Evolutionary conservation across 768 basidiomycete species (phyloP), one percentile per base, ranked within the genome.

Genomic region (Gelatoporia subvermispora): DNA sequence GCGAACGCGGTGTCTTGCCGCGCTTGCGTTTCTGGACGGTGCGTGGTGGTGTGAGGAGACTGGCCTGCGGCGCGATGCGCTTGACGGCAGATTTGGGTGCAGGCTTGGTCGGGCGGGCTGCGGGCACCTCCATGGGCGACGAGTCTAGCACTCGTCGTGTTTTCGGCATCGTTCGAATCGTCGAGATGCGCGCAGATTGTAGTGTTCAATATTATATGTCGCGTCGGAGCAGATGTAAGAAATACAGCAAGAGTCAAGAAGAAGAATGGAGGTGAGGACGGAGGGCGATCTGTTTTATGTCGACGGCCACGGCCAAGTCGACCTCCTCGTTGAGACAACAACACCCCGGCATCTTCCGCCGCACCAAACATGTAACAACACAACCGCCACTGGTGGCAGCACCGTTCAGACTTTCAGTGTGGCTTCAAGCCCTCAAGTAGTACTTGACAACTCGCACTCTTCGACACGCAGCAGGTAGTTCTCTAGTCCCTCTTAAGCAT

Each of bases 1-100:
- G 70, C 16, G 74, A 73, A 31, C 59, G 57, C 11, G 54, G 51
- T 5, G 28, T 31, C 28, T 31, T 31, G 28, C 53, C 51, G 11
- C 57, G 57, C 42, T 58, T 58, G 50, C 57, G 57, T 45, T 58
- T 58, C 35, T 47, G 44, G 4, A 47, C 49, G 39, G 57, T 58
- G 20, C 48, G 43, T 2, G 57, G 57, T 4, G 57, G 57, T 0
- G 57, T 58, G 8, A 54, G 57, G 15, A 50, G 25, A 16, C 8
- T 42, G 5, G 28, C 28, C 28, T 31, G 28, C 28, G 28, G 38
- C 38, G 38, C 17, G 38, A 5, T 39, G 17, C 17, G 38, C 38
- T 17, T 17, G 17, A 39, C 17, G 8, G 38, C 38, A 22, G 17
- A 39, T 8, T 17, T 17, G 38, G 38, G 16, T 5, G 16, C 21